Evolutionary conservation across 2,329 filamentous ascomycete species (phyloP).

Genomic region (Teratosphaeria viscida): DNA sequence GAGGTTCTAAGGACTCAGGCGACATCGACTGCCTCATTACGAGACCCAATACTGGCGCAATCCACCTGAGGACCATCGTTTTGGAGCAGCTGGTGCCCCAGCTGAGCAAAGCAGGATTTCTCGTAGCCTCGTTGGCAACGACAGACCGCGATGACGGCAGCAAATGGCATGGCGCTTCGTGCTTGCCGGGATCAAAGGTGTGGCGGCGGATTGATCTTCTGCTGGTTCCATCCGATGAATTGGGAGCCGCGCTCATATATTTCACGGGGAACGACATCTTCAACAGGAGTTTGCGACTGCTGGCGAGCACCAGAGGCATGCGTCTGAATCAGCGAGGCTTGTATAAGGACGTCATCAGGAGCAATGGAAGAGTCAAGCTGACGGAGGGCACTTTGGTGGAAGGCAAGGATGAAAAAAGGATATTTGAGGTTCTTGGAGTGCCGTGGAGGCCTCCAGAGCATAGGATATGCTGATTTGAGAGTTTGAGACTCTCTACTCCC

Average conservation of each 20-base stretch:
- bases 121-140: conserved; percentile 57
- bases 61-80: conserved; percentile 51
- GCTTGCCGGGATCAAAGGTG: conserved; percentile 41
- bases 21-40: conserved; percentile 84
- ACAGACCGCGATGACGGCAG: conserved; percentile 47
- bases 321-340: conserved; percentile 74
- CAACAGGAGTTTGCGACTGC: conserved; percentile 71
- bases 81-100: conserved; percentile 52
- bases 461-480: conserved; percentile 55
- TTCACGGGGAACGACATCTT: conserved; percentile 95
- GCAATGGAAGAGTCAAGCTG: conserved; percentile 46
- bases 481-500: too few species aligned
- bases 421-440: conserved; percentile 75
- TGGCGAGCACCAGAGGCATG: conserved; percentile 75
- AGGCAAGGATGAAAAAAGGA: conserved; percentile 62
- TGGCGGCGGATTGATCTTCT: conserved; percentile 83
- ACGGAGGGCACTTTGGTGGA: conserved; percentile 63
- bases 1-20: conserved; percentile 61
- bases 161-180: conserved; percentile 84
- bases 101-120: conserved; percentile 53
- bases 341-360: conserved; percentile 59
- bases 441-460: conserved; percentile 71
- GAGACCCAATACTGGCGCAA: conserved; percentile 47
- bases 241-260: conserved; percentile 82
- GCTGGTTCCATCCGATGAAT: conserved; percentile 66